Percentiles rank a stretch among this genome's conserved stretches.
Evolutionary conservation across 768 basidiomycete genomes (phyloP).

Genomic region (Kwoniella sp.): DNA sequence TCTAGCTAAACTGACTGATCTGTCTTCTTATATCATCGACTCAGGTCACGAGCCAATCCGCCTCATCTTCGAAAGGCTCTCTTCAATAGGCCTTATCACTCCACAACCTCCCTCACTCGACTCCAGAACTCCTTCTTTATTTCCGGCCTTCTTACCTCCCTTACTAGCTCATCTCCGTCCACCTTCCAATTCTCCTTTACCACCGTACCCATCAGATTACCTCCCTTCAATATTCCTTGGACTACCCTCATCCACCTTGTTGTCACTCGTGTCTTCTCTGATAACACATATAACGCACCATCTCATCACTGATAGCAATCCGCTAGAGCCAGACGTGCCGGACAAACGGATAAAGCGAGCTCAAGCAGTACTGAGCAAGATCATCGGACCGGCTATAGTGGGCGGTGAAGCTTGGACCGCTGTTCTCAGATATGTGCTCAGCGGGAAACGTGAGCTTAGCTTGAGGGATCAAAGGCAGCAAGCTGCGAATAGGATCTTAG

Average conservation of each 20-base stretch:
- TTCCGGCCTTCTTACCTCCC: slow-evolving; percentile 60
- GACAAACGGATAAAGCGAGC: slow-evolving; percentile 62
- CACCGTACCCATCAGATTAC: slow-evolving; percentile 33
- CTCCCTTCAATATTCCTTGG: slow-evolving; percentile 47
- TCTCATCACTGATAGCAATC: neutral
- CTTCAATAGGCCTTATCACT: slow-evolving; percentile 37
- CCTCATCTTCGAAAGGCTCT: slow-evolving; percentile 56
- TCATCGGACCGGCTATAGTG: slow-evolving; percentile 61
- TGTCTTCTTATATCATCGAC: neutral
- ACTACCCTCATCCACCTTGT: slow-evolving; percentile 61
- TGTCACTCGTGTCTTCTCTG: slow-evolving; percentile 59
- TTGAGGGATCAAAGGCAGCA: slow-evolving; percentile 57
- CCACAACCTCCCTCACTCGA: slow-evolving; percentile 12
- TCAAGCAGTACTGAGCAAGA: slow-evolving; percentile 60
- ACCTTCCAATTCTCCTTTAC: slow-evolving; percentile 55
- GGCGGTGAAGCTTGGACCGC: slow-evolving; percentile 45
- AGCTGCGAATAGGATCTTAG: slow-evolving; percentile 60
- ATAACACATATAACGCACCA: slow-evolving; percentile 34
- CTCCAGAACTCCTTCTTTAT: slow-evolving; percentile 60
- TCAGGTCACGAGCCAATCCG: slow-evolving; percentile 20
- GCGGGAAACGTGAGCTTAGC: slow-evolving; percentile 61
- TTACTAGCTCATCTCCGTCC: slow-evolving; percentile 44
- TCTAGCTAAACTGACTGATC: no score
- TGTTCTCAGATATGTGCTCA: slow-evolving; percentile 55
- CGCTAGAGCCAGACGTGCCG: slow-evolving; percentile 51